Evolutionary conservation across 2,329 filamentous ascomycete species (phyloP).

Genomic region (Ceratocystis huliohia): DNA sequence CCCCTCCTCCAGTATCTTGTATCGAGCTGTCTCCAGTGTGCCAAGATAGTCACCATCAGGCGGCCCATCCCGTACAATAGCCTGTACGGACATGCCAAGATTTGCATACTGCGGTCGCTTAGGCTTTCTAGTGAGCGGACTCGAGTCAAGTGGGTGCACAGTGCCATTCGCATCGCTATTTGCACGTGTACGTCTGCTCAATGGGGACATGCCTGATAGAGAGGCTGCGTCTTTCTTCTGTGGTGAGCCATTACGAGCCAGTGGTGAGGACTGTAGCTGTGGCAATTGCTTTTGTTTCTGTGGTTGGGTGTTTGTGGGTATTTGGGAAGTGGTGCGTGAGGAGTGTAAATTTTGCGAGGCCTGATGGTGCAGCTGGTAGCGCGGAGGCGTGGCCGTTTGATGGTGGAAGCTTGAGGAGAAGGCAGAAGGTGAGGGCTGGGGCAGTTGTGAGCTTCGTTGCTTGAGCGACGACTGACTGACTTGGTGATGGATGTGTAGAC

Average conservation of each 20-base stretch:
- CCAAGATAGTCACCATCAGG: slow-evolving; percentile 54
- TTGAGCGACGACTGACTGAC: slow-evolving; percentile 25
- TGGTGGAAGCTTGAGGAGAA: slow-evolving; percentile 7
- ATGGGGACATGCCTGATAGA: slow-evolving; percentile 30
- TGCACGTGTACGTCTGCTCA: slow-evolving; percentile 44
- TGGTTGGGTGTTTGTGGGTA: neutral
- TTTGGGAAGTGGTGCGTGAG: slow-evolving; percentile 3
- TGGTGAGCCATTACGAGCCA: slow-evolving; percentile 27
- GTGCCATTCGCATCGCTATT: slow-evolving; percentile 55
- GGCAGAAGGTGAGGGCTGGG: slow-evolving; percentile 20
- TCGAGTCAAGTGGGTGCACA: neutral
- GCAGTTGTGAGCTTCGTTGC: slow-evolving; percentile 13
- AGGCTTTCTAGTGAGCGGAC: neutral
- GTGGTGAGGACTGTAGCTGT: slow-evolving; percentile 20
- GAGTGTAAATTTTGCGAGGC: slow-evolving; percentile 12
- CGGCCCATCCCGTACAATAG: slow-evolving; percentile 68
- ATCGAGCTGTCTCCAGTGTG: slow-evolving; percentile 56
- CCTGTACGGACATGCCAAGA: slow-evolving; percentile 52
- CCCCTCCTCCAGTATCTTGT: slow-evolving; percentile 62
- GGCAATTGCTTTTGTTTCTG: neutral
- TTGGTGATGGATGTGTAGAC: slow-evolving; percentile 37
- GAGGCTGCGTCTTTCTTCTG: slow-evolving; percentile 27
- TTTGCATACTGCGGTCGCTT: slow-evolving; percentile 37
- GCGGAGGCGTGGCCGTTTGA: slow-evolving; percentile 11
- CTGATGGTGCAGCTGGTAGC: slow-evolving; percentile 16